Evolutionary conservation across 169 alveolate species (phyloP), one percentile per base, ranked within the genome.

Genomic region (Cryptosporidium sp.): DNA sequence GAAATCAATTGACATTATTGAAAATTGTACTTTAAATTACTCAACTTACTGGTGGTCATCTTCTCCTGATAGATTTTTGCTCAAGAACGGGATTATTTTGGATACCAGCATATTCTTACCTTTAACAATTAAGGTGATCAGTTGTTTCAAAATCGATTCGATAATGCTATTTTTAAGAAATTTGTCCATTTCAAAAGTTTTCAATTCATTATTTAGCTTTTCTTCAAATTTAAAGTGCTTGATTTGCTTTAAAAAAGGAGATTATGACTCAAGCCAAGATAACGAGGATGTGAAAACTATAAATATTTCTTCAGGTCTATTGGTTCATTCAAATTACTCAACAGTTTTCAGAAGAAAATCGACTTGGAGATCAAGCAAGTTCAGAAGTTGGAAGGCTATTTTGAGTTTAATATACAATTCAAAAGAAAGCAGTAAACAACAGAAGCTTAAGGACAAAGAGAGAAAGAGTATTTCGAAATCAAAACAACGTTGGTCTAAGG

Each of bases 11-110:
- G 75, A 74, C 39, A n/a, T 80, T 7, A 71, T 92, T 26, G 94
- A 92, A 55, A 92, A 92, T 33, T 43, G 85, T 21, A 84, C 85
- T 0, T 55, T 92, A 2, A 68, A 59, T 37, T 85, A 71, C 10
- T 71, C 84, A 65, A 69, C 85, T 48, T 58, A 86, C 26, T 92
- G 94, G 94, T 92, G 94, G 94, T 74, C 87, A 23, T 43, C 71
- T n/a, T 80, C 91, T 58, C 94, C 94, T 1, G 94, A 92, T 52
- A 75, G 91, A 16, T 71, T 85, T 39, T 69, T 92, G 61, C 65
- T 92, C 50, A 75, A 80, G 71, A 92, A 74, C 26, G 94, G 89
- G 68, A 65, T 92, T 23, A 70, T 91, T 58, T 69, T 85, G 39
- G 86, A 73, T 39, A 73, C 86, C 18, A 73, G 86, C n/a, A 73